Evolutionary conservation across 805 yeast genomes (phyloP), one percentile per base, ranked within the genome.

Genomic region (Kuraishia hungarica): DNA sequence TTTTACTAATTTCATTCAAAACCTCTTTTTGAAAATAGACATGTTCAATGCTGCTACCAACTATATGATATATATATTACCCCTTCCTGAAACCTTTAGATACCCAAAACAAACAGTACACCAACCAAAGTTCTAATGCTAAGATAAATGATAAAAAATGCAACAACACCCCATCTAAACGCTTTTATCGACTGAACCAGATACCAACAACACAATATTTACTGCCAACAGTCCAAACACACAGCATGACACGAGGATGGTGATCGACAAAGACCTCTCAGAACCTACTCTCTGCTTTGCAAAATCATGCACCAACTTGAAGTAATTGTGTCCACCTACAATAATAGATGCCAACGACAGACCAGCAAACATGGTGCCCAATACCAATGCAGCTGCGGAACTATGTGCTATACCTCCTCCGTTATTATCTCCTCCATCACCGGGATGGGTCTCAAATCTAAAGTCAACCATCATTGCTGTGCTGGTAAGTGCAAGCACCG

Each of bases 391-490:
- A n/a, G 53, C 50, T 8, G 43, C 35, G 2, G 49, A 24, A 56
- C 58, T 29, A 29, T 53, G 26, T 50, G 58, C 5, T 51, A 46
- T 2, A 11, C 51, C 23, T 7, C 46, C 51, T 1, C 55, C 53
- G 20, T 54, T 46, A 49, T 47, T 51, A 6, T 53, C 55, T 6
- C 53, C 52, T 20, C 57, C 58, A 2, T 65, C 59, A 0, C 52
- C 51, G 13, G 29, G 21, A 5, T 67, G 55, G 5, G 79, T 67
- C 53, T 73, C 74, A 8, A 80, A 62, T 54, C 74, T 68, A 62
- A 75, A 78, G 58, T 80, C 75, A 5, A 79, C 58, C 6, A 75
- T 59, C 19, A 80, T 70, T 1, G 81, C 81, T 39, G 77, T 68
- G 1, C 82, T 74, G 2, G 79, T 71, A 51, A 81, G 67, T 56